Evolutionary conservation across 2,329 filamentous ascomycete species (phyloP).

Genomic region (Graphiopsis chlorocephala): DNA sequence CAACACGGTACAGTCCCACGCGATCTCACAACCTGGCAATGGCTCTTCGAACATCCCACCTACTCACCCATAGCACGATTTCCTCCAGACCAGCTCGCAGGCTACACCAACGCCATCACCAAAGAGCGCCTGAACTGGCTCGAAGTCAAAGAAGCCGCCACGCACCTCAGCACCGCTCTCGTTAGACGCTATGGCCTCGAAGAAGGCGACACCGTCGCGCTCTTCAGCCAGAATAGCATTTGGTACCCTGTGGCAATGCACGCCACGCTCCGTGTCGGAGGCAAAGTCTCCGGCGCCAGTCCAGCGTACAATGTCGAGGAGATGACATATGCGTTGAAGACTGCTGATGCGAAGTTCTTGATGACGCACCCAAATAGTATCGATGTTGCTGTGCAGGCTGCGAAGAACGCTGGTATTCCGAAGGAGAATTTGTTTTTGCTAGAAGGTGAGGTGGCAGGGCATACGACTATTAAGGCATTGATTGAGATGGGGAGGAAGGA

Average conservation of each 20-base stretch:
- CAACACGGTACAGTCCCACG: constrained; percentile 46
- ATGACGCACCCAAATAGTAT: constrained; percentile 57
- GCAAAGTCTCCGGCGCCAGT: constrained; percentile 59
- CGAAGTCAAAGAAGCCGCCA: constrained; percentile 58
- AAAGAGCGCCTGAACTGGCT: constrained; percentile 57
- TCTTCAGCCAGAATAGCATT: constrained; percentile 64
- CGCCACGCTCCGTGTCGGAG: constrained; percentile 53
- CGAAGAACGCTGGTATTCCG: constrained; percentile 53
- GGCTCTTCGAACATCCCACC: constrained; percentile 55
- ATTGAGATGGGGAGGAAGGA: constrained; percentile 43
- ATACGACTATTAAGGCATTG: constrained; percentile 48
- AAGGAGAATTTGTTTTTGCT: constrained; percentile 55
- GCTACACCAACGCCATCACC: constrained; percentile 59
- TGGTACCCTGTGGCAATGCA: constrained; percentile 66
- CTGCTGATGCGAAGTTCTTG: constrained; percentile 55
- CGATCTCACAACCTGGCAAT: constrained; percentile 58
- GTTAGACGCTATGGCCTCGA: constrained; percentile 54
- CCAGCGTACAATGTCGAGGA: constrained; percentile 67
- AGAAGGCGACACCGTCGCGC: constrained; percentile 55
- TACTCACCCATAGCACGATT: constrained; percentile 49
- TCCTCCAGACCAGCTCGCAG: constrained; percentile 42
- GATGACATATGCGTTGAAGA: constrained; percentile 63
- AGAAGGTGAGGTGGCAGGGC: constrained; percentile 52
- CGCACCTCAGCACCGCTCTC: constrained; percentile 59
- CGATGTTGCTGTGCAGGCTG: constrained; percentile 54